phyloP scores from a whole-genome alignment of 1,284 basidiomycete species.

The Ganoderma boninense region DNA sequence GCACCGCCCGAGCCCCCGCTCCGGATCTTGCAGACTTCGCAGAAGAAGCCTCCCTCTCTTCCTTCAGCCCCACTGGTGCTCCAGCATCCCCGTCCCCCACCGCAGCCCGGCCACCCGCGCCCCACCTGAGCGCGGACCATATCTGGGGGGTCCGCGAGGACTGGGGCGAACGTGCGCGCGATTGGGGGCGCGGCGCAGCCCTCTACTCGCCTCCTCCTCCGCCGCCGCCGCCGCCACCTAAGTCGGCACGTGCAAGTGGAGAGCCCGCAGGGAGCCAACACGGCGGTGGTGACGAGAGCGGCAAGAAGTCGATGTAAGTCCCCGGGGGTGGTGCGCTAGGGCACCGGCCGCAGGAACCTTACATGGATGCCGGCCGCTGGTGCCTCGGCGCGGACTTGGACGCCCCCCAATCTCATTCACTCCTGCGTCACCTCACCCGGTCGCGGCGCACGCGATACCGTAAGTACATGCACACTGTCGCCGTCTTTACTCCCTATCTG shows the following conservation, averaged over 20 bases:
- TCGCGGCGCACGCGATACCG: neutral
- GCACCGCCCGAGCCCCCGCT: constrained; percentile 4
- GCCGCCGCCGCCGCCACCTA: neutral
- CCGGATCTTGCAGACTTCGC: constrained; percentile 34
- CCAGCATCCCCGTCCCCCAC: constrained; percentile 2
- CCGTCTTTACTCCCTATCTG: neutral
- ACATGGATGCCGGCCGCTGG: neutral
- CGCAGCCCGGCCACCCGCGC: constrained; percentile 45
- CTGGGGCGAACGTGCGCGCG: constrained; percentile 53
- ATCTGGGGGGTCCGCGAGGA: constrained; percentile 56
- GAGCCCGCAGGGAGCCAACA: neutral
- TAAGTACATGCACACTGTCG: neutral
- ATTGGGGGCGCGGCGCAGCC: constrained; percentile 52
- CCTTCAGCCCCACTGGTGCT: constrained; percentile 6
- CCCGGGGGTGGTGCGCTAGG: neutral
- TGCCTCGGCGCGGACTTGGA: neutral
- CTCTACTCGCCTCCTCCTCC: constrained; percentile 27
- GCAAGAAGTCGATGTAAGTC: too few species aligned
- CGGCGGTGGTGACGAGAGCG: neutral
- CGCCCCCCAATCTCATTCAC: neutral
- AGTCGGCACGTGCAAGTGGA: neutral
- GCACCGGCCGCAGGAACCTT: neutral
- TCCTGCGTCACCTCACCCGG: neutral
- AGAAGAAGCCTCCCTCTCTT: constrained; percentile 32
- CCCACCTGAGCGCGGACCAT: constrained; percentile 49